A percentile compares a stretch with the other conserved stretches of the same genome.
Evolutionary conservation across 2,329 filamentous ascomycete genomes (phyloP).

Genomic region (Nothophoma quercina): DNA sequence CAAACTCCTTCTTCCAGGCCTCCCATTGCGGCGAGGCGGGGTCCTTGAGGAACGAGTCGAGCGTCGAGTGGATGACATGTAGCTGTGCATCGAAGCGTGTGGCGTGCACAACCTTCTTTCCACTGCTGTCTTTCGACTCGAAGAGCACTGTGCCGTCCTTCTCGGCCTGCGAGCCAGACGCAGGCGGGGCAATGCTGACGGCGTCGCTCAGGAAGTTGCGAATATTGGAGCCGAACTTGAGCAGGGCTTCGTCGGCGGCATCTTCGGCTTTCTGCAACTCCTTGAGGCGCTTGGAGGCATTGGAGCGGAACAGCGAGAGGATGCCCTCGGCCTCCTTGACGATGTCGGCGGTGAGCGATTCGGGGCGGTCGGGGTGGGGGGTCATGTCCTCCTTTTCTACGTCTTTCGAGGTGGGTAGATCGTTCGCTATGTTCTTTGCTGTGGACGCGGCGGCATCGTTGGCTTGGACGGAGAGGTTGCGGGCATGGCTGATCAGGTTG

Average conservation of each 20-base stretch:
- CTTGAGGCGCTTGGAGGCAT: constrained; percentile 83
- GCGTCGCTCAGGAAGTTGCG: constrained; percentile 90
- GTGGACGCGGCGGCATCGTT: constrained; percentile 28
- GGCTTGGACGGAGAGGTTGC: constrained; percentile 69
- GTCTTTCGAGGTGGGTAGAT: too few relatives aligned
- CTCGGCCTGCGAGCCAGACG: constrained; percentile 56
- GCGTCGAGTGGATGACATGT: constrained; percentile 88
- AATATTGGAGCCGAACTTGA: constrained; percentile 90
- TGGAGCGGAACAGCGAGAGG: constrained; percentile 75
- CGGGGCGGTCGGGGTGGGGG: constrained; percentile 51
- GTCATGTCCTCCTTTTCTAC: constrained; percentile 29
- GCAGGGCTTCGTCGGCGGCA: constrained; percentile 90
- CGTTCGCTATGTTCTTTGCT: constrained; percentile 22
- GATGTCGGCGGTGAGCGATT: constrained; percentile 58
- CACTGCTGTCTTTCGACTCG: constrained; percentile 88
- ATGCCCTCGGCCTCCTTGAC: constrained; percentile 68
- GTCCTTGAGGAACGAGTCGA: constrained; percentile 82
- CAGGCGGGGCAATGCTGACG: constrained; percentile 82
- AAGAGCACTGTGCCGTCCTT: constrained; percentile 72
- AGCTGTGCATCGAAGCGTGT: constrained; percentile 95
- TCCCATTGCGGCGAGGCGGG: constrained; percentile 78
- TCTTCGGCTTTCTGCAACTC: constrained; percentile 93
- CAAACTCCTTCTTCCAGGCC: constrained; percentile 75
- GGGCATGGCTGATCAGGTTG: constrained; percentile 75
- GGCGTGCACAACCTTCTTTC: constrained; percentile 92